Base-by-base conservation (phyloP, 768 basidiomycete species). In the Auricularia cornea region DNA sequence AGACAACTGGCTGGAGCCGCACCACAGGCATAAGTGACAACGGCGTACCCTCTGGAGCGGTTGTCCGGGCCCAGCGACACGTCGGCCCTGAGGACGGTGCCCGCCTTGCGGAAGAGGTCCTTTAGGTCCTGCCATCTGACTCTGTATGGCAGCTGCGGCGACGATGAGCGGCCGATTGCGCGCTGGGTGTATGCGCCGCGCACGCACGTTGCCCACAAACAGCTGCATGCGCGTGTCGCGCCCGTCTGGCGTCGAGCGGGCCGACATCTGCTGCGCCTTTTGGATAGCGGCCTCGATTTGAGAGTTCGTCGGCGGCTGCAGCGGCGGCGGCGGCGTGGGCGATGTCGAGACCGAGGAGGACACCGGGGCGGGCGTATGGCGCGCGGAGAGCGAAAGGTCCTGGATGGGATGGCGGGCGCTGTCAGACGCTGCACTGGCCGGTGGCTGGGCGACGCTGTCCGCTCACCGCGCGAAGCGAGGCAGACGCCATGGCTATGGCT, bases 61-160 rank as follows among this genome's bases (percentile, higher is more conserved):
- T 97, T 97, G 73, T 94, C 92, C 2, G 91, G 90, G 3, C 91
- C 85, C 33, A 92, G 79, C 62, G 89, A 82, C 66, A 91, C 84
- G 57, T 76, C 75, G 44, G 94, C 88, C 59, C 90, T 81, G 40
- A 92, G 77, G 66, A 95, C 87, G 31, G 91, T 97, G 48, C 97
- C 97, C 5, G 96, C 92, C 67, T 92, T 90, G 40, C 96, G 86
- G 75, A 99, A 98, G 60, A 99, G 84, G 73, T 99, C 96, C 70
- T 99, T 98, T 66, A 99, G 84, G 78, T 99, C 97, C 78, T 99
- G 97, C 97, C 97, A 99, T 62, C 97, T 86, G 41, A 98, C 95
- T 65, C 96, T 83, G 75, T 96, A 98, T 0, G 97, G 97, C 29
- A 99, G 84, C 94, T 95, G 68, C 60, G 23, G 59, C 44, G 12